Evolutionary conservation across 2,329 filamentous ascomycete species (phyloP).

Genomic region (Chaetomiaceae sp.): DNA sequence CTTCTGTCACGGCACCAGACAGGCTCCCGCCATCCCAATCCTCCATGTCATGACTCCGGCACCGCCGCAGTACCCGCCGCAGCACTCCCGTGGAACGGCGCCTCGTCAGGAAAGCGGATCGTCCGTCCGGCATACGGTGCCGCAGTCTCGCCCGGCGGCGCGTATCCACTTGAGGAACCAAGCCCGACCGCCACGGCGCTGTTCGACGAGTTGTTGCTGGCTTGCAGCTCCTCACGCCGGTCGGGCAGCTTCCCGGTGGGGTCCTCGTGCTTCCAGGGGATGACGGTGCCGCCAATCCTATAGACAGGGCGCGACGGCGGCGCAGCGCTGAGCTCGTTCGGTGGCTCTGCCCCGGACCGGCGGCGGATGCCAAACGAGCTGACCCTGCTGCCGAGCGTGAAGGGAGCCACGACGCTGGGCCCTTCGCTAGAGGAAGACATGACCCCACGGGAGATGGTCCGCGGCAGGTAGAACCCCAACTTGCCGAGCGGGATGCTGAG

Average conservation of each 20-base stretch:
- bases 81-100: neutral
- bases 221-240: slow-evolving; percentile 18
- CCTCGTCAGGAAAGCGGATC: slow-evolving; percentile 41
- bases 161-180: neutral
- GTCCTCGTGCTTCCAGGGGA: slow-evolving; percentile 19
- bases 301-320: slow-evolving; percentile 29
- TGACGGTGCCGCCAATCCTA: slow-evolving; percentile 37
- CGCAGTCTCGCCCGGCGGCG: slow-evolving; percentile 7
- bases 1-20: too few species aligned
- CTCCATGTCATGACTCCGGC: neutral
- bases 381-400: slow-evolving; percentile 28
- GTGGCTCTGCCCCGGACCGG: slow-evolving; percentile 14
- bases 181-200: neutral
- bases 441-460: slow-evolving; percentile 50
- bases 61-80: neutral
- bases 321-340: slow-evolving; percentile 5
- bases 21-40: too few species aligned
- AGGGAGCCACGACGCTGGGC: slow-evolving; percentile 18
- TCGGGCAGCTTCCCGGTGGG: neutral
- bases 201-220: neutral
- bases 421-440: slow-evolving; percentile 21
- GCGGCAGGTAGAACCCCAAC: slow-evolving; percentile 55
- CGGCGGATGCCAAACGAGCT: slow-evolving; percentile 23
- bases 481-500: slow-evolving; percentile 74
- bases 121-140: slow-evolving; percentile 27